Percentiles rank a stretch among this genome's conserved stretches.
Conservation (phyloP, 331 rosid species). For the Pyracantha coccinea region DNA sequence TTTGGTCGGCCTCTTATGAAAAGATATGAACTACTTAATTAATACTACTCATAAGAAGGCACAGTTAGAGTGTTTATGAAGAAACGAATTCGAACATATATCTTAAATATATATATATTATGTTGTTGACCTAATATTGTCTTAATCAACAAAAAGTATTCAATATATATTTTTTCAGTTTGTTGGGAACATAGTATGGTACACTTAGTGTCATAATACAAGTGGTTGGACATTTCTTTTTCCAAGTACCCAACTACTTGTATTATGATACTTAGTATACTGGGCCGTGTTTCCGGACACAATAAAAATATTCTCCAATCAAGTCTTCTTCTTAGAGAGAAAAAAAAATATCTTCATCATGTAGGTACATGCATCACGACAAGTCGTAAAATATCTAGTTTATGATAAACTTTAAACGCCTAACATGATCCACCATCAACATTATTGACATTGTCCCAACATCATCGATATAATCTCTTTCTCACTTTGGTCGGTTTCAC, state of each 20-base stretch:
- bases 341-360: background rate
- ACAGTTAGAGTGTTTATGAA: constrained; percentile 41
- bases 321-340: too few species aligned
- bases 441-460: too few species aligned
- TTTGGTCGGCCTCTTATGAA: constrained; percentile 80
- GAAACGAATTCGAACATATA: constrained; percentile 28
- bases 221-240: too few species aligned
- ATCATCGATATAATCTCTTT: too few species aligned
- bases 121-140: constrained; percentile 35
- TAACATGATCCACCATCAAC: too few species aligned
- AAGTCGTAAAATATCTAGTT: background rate
- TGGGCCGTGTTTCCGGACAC: too few species aligned
- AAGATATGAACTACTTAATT: constrained; percentile 27
- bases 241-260: too few species aligned
- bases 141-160: constrained; percentile 15
- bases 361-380: background rate
- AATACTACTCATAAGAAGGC: background rate
- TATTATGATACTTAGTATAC: too few species aligned
- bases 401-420: background rate
- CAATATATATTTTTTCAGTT: background rate
- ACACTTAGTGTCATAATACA: too few species aligned
- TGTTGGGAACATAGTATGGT: too few species aligned
- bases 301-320: too few species aligned
- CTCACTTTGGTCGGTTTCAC: too few species aligned
- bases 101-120: constrained; percentile 4